Percentiles rank a stretch among this genome's conserved stretches.
phyloP scores from a whole-genome alignment of 352 stramenopile species.

The Saprolegnia diclina region DNA sequence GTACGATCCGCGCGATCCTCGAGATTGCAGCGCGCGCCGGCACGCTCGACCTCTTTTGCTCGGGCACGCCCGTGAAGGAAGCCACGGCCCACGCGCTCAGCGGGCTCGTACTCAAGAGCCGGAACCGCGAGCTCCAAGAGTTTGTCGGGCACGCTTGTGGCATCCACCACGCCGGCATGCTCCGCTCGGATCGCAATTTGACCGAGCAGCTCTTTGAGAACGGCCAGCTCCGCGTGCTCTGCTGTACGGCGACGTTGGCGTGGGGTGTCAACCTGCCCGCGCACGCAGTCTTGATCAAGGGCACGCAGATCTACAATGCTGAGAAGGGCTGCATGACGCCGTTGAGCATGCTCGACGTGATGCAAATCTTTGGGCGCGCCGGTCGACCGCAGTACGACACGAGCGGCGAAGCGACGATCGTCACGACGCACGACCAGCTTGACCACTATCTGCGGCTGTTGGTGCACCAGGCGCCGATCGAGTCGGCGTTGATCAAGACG shows the following conservation, averaged over 20 bases:
- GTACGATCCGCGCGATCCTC: constrained; percentile 90
- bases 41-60: constrained; percentile 28
- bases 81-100: constrained; percentile 44
- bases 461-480: constrained; percentile 95
- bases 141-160: constrained; percentile 92
- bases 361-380: constrained; percentile 99
- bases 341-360: constrained; percentile 98
- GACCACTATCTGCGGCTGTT: constrained; percentile 94
- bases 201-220: constrained; percentile 97
- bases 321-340: constrained; percentile 97
- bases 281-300: constrained; percentile 99
- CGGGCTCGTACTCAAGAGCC: constrained; percentile 86
- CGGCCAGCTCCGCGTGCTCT: constrained; percentile 95
- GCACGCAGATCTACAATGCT: constrained; percentile 98
- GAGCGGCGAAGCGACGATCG: constrained; percentile 97
- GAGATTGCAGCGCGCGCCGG: constrained; percentile 67
- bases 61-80: constrained; percentile 25
- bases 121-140: constrained; percentile 93
- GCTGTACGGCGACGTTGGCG: constrained; percentile 98
- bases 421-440: constrained; percentile 93
- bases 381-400: constrained; percentile 99
- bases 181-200: constrained; percentile 90
- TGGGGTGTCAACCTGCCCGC: constrained; percentile 99
- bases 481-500: constrained; percentile 97
- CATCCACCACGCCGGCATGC: constrained; percentile 99